Percentiles rank a stretch among this genome's conserved stretches.
phyloP scores from a whole-genome alignment of 192 early-diverging fungal genomes.

The Radiomyces spectabilis region DNA sequence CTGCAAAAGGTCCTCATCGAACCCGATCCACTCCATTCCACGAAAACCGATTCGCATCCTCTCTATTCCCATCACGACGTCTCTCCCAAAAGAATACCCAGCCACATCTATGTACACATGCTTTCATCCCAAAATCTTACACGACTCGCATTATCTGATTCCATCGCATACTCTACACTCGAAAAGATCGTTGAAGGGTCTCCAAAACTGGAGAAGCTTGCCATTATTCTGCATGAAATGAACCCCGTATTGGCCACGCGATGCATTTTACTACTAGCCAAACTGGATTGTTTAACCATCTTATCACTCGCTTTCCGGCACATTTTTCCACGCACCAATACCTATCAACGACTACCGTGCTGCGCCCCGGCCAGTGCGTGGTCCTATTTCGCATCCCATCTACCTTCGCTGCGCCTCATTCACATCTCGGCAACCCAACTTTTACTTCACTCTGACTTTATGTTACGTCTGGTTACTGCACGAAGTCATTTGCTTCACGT shows the following conservation, averaged over 20 bases:
- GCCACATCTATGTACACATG: conserved; percentile 8
- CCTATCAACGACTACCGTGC: conserved; percentile 15
- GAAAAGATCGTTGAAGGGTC: conserved; percentile 9
- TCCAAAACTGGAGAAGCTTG: conserved; percentile 15
- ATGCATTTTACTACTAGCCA: conserved; percentile 1
- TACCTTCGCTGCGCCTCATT: conserved; percentile 4
- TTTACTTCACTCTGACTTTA: conserved; percentile 7
- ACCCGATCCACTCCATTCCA: no score
- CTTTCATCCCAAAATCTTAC: conserved; percentile 11
- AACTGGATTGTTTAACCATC: conserved; percentile 1
- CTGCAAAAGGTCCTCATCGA: conserved; percentile 19
- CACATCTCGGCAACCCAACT: conserved; percentile 17
- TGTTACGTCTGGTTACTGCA: no score
- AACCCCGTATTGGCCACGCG: neutral
- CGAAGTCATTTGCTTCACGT: conserved; percentile 6
- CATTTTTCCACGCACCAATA: conserved; percentile 2
- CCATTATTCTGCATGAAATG: conserved; percentile 20
- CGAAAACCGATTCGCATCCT: no score
- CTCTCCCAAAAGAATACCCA: conserved; percentile 10
- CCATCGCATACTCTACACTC: conserved; percentile 3
- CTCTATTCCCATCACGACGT: neutral
- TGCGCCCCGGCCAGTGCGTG: conserved; percentile 7
- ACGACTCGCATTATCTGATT: conserved; percentile 15
- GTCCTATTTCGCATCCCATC: conserved; percentile 3
- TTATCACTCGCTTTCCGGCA: conserved; percentile 22